These are phyloP conservation scores for Phytophthora litchii DNA, from an alignment of 352 stramenopile species.

Conservation along the genomic window DNA sequence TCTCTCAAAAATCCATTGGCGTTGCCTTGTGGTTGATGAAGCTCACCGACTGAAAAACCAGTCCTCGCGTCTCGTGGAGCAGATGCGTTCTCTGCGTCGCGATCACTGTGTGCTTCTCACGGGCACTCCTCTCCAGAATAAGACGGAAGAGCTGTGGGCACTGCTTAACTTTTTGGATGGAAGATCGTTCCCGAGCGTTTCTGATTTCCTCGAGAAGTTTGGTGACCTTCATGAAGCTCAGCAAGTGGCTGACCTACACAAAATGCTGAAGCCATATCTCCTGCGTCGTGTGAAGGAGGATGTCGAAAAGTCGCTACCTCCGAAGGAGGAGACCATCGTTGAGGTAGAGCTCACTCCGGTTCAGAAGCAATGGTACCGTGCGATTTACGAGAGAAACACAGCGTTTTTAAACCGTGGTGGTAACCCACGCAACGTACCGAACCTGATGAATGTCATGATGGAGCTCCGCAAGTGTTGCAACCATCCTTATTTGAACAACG, in stretches of 20 bases:
- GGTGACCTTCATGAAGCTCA: conserved; percentile 85
- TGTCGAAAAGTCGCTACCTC: conserved; percentile 88
- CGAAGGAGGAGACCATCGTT: conserved; percentile 92
- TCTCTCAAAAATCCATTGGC: conserved; percentile 96
- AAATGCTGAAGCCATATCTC: conserved; percentile 91
- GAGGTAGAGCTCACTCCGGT: conserved; percentile 90
- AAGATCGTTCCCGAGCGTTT: conserved; percentile 92
- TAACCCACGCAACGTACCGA: conserved; percentile 85
- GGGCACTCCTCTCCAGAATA: conserved; percentile 94
- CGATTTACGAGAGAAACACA: conserved; percentile 98
- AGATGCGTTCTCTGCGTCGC: conserved; percentile 80
- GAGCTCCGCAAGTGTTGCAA: conserved; percentile 93
- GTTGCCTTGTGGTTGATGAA: conserved; percentile 90
- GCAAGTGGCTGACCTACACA: conserved; percentile 90
- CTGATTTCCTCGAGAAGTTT: conserved; percentile 95
- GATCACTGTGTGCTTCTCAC: conserved; percentile 89
- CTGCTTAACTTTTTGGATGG: conserved; percentile 98
- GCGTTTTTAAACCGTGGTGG: conserved; percentile 85
- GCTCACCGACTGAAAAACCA: conserved; percentile 91
- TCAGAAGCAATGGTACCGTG: conserved; percentile 91
- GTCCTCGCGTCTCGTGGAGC: conserved; percentile 82
- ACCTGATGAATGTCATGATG: conserved; percentile 94
- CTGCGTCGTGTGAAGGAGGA: conserved; percentile 91
- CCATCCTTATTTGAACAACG: conserved; percentile 93
- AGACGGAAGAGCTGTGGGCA: conserved; percentile 99